Evolutionary conservation across 306 rosid species (phyloP).

Genomic region (Leucaena leucocephala): DNA sequence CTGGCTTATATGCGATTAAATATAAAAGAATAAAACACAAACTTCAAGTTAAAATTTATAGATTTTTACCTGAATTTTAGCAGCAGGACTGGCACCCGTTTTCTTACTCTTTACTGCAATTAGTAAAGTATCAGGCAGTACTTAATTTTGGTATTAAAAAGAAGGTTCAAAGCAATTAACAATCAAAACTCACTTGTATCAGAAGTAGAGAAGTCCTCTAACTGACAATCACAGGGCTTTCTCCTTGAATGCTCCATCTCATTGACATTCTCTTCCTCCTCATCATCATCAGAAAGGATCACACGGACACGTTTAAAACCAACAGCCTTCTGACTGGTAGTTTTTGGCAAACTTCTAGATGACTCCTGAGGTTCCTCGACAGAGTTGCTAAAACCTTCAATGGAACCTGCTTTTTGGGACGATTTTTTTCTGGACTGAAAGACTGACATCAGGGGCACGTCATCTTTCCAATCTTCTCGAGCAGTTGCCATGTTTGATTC

Average conservation of each 20-base stretch:
- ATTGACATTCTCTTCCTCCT: conserved; percentile 41
- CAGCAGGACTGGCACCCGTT: conserved; percentile 36
- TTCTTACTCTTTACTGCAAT: conserved; percentile 58
- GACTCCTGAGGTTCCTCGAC: conserved; percentile 41
- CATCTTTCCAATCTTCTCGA: conserved; percentile 58
- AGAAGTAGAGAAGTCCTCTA: conserved; percentile 53
- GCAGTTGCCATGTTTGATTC: conserved; percentile 44
- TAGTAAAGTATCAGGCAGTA: conserved; percentile 41
- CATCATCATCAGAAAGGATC: conserved; percentile 50
- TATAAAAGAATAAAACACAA: conserved; percentile 5
- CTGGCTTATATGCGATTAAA: conserved; percentile 24
- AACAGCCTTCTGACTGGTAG: conserved; percentile 8
- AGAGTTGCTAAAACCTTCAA: conserved; percentile 39
- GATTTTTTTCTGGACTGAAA: conserved; percentile 50
- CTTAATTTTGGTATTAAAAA: conserved; percentile 20
- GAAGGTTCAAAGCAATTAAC: conserved; percentile 36
- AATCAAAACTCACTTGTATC: conserved; percentile 60
- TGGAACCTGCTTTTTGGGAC: conserved; percentile 45
- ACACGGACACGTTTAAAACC: conserved; percentile 21
- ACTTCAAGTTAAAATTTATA: conserved; percentile 23
- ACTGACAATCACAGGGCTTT: conserved; percentile 36
- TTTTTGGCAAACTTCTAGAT: conserved; percentile 49
- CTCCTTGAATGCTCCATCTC: conserved; percentile 51
- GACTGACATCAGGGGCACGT: conserved; percentile 54
- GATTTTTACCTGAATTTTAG: conserved; percentile 59